Evolutionary conservation across 345 rosid genomes (phyloP).

Genomic region (Nephelium lappaceum): DNA sequence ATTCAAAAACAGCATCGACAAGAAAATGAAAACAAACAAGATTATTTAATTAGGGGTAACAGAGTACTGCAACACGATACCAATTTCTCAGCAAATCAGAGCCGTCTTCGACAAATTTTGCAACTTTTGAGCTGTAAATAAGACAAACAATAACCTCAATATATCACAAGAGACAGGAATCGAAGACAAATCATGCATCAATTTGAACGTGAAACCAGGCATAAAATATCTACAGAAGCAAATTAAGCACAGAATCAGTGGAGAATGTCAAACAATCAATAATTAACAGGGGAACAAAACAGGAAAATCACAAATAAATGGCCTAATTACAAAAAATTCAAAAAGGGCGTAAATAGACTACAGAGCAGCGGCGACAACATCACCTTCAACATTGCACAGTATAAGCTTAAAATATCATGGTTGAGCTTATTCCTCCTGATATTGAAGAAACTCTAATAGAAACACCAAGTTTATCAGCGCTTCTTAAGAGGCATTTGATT

Average conservation of each 20-base stretch:
- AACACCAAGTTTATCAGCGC: not conserved
- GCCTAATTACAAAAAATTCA: not conserved
- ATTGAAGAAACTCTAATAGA: not conserved
- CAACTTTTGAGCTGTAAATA: not conserved
- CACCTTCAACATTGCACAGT: not conserved
- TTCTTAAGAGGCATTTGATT: not conserved
- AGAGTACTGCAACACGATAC: no score
- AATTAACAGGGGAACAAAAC: no score
- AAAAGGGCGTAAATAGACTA: not conserved
- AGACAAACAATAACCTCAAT: no score
- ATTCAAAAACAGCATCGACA: no score
- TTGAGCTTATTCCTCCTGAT: not conserved
- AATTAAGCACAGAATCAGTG: not conserved
- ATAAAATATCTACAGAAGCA: no score
- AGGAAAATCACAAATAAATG: no score
- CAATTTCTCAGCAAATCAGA: no score
- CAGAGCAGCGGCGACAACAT: not conserved
- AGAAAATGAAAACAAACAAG: no score
- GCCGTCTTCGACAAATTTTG: not conserved
- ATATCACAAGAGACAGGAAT: not conserved
- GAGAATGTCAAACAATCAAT: no score
- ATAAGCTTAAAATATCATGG: not conserved
- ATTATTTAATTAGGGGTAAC: no score
- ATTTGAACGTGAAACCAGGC: no score
- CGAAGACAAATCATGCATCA: no score